Evolutionary conservation across 2,329 filamentous ascomycete genomes (phyloP).

Genomic region (Hysterium pulicare): DNA sequence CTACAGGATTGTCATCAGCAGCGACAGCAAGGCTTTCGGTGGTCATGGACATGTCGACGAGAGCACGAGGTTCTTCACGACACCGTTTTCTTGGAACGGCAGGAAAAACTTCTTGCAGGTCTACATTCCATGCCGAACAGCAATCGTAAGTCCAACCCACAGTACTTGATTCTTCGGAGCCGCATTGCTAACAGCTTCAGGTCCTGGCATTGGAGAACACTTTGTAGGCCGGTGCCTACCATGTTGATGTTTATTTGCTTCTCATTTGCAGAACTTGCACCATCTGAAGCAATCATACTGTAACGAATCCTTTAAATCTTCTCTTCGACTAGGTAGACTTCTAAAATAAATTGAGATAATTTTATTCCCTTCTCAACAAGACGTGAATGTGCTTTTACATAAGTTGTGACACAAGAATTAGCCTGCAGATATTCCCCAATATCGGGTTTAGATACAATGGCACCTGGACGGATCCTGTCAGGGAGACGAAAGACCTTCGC

Average conservation of each 20-base stretch:
- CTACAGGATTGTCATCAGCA: conserved; percentile 81
- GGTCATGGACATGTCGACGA: conserved; percentile 76
- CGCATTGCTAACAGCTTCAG: conserved; percentile 12
- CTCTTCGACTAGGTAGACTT: conserved; percentile 1
- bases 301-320: background rate
- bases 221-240: conserved; percentile 12
- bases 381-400: too few relatives aligned
- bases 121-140: conserved; percentile 81
- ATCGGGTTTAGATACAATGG: too few relatives aligned
- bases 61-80: conserved; percentile 87
- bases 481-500: too few relatives aligned
- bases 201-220: conserved; percentile 27
- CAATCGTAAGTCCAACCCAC: conserved; percentile 59
- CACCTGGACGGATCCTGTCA: too few relatives aligned
- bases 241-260: background rate
- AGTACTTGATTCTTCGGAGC: background rate
- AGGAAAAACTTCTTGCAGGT: conserved; percentile 88
- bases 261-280: background rate
- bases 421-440: too few relatives aligned
- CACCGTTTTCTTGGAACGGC: conserved; percentile 83
- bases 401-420: too few relatives aligned
- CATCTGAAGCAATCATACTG: conserved; percentile 2
- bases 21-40: conserved; percentile 73
- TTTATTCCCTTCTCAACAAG: too few relatives aligned
- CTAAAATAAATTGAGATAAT: background rate